These are phyloP conservation scores for Sporothrix brasiliensis DNA, from an alignment of 2,329 filamentous ascomycete species.

Conservation along the genomic window DNA sequence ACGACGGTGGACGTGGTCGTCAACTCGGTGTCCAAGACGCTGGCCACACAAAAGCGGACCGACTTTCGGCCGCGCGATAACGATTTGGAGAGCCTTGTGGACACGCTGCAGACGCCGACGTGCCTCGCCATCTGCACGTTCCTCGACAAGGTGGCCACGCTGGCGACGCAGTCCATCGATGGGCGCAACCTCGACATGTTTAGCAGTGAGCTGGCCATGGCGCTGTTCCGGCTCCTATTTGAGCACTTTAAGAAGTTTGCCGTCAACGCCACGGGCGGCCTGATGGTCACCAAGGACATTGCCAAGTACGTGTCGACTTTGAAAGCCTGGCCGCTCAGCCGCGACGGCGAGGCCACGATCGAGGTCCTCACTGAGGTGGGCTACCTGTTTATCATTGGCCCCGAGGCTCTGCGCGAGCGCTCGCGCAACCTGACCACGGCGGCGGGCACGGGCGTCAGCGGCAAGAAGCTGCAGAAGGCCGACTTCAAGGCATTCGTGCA, in stretches of 20 bases:
- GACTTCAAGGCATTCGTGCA: conserved; percentile 84
- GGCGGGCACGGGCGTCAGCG: conserved; percentile 46
- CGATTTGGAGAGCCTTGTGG: conserved; percentile 63
- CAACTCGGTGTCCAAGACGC: conserved; percentile 72
- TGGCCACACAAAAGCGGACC: conserved; percentile 79
- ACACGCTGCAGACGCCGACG: conserved; percentile 82
- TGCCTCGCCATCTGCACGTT: conserved; percentile 83
- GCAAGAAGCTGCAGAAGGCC: conserved; percentile 63
- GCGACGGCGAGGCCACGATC: conserved; percentile 68
- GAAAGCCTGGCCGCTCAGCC: conserved; percentile 75
- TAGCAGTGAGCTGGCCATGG: conserved; percentile 79
- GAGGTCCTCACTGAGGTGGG: conserved; percentile 92
- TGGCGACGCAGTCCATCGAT: conserved; percentile 70
- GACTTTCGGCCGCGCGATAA: conserved; percentile 89
- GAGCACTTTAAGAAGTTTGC: conserved; percentile 94
- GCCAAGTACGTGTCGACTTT: conserved; percentile 88
- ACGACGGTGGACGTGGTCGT: conserved; percentile 67
- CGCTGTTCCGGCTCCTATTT: conserved; percentile 76
- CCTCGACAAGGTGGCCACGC: conserved; percentile 66
- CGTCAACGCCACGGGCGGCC: conserved; percentile 87
- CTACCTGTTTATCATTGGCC: conserved; percentile 91
- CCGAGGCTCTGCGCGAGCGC: conserved; percentile 73
- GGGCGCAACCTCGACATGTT: conserved; percentile 83
- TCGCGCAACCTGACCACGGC: conserved; percentile 57
- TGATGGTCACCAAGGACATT: conserved; percentile 96